Base-by-base conservation (phyloP, 352 stramenopile species). In the Thraustochytrium striatum region DNA sequence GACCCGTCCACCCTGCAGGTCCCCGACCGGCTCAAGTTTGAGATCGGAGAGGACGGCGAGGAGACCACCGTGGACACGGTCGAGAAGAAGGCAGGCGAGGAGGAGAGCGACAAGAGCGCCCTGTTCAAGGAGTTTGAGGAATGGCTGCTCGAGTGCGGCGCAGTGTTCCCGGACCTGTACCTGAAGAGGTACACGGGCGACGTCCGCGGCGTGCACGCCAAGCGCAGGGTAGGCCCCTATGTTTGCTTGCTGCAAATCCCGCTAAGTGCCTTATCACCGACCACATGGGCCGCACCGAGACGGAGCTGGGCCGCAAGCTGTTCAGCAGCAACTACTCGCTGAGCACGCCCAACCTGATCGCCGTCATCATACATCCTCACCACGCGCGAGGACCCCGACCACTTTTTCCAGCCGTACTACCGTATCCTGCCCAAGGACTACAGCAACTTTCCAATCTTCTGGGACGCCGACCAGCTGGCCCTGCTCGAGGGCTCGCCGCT, bases 401-500 rank as follows among this genome's bases (percentile, higher is more conserved):
- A 82, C 2, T 96, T 95, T 81, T 96, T 94, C 79, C 82, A 86
- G 38, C 94, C 93, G 36, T 99, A 99, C 85, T 99, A 99, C 85
- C 8, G 58, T 3, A 98, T 97, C 36, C 82, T 99, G 50, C 96
- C 96, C 3, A 88, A 88, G 57, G 97, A 91, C 30, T 84, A 99
- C 35, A 84, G 88, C 43, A 98, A 99, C 82, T 98, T 99, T 93
- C 96, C 96, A 38, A 97, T 99, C 65, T 99, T 99, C 83, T 99
- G 96, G 95, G 92, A 86, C 13, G 88, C 96, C 1, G 84, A 97
- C n/a, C 94, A 97, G 83, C 89, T 97, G 7, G 80, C 75, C 30
- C 95, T 89, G 89, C 90, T 97, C 44, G 87, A 95, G 73, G 93
- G 91, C 52, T 95, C 89, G 69, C 94, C 94, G 84, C 91, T 97